Conservation (phyloP, 345 rosid genomes). For the Excoecaria cochinchinensis region DNA sequence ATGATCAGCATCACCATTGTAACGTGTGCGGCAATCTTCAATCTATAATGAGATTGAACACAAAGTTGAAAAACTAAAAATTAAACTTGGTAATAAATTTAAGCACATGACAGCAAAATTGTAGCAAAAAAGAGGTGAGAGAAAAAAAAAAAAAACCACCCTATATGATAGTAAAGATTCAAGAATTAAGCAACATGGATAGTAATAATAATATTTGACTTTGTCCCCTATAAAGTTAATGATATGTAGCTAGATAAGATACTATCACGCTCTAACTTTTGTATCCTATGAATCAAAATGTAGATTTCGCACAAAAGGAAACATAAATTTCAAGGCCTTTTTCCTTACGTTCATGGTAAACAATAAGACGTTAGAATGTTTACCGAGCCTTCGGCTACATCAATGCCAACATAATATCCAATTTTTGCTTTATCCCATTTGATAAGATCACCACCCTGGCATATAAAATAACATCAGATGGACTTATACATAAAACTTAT, state of each 20-base stretch:
- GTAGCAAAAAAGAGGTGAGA: no score
- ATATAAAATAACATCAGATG: constrained; percentile 2
- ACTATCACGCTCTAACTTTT: not conserved
- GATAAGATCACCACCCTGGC: constrained; percentile 95
- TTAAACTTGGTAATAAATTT: no score
- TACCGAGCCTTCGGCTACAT: constrained; percentile 98
- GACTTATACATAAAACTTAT: not conserved
- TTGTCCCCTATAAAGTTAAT: not conserved
- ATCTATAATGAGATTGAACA: constrained; percentile 46
- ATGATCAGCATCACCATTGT: constrained; percentile 95
- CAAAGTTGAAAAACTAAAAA: not conserved
- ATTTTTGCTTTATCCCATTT: constrained; percentile 96
- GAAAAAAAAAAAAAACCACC: no score
- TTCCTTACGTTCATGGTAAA: not conserved
- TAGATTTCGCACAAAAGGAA: not conserved
- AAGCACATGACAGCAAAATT: not conserved
- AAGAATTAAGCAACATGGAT: not conserved
- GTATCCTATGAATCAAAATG: not conserved
- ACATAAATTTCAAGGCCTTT: not conserved
- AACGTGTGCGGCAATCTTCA: constrained; percentile 95
- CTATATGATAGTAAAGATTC: not conserved
- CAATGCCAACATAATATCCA: constrained; percentile 93
- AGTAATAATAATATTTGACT: not conserved
- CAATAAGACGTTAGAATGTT: constrained; percentile 1
- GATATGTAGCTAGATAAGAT: not conserved